A percentile compares a stretch with the other conserved stretches of the same genome.
Conservation (phyloP, 768 basidiomycete genomes). For the Leccinellum rugosiceps region DNA sequence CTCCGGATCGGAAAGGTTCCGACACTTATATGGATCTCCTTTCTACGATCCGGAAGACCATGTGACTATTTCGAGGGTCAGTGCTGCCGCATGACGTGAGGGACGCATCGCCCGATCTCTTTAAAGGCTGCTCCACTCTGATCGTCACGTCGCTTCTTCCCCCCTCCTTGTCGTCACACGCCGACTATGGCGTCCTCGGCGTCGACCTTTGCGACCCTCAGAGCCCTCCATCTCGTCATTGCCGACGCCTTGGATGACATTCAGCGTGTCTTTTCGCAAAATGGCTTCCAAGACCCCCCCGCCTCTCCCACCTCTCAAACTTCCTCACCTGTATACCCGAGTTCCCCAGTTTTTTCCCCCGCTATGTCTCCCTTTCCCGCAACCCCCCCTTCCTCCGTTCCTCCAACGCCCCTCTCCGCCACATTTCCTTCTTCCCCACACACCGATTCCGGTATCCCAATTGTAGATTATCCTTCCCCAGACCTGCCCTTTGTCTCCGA, state of each 20-base stretch:
- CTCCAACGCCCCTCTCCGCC: slow-evolving; percentile 30
- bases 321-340: slow-evolving; percentile 17
- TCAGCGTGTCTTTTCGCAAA: slow-evolving; percentile 49
- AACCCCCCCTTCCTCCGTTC: slow-evolving; percentile 26
- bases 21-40: slow-evolving; percentile 15
- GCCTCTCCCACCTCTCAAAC: slow-evolving; percentile 11
- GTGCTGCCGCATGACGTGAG: slow-evolving; percentile 5
- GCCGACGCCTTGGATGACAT: slow-evolving; percentile 69
- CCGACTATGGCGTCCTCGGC: slow-evolving; percentile 32
- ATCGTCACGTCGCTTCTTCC: slow-evolving; percentile 7
- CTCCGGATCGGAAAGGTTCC: slow-evolving; percentile 17
- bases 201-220: slow-evolving; percentile 61
- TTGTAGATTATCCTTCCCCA: slow-evolving; percentile 54
- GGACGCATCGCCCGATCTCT: slow-evolving; percentile 1
- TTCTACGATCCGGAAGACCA: slow-evolving; percentile 10
- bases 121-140: slow-evolving; percentile 14
- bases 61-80: slow-evolving; percentile 16
- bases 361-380: slow-evolving; percentile 18
- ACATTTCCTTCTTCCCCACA: slow-evolving; percentile 19
- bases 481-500: slow-evolving; percentile 44
- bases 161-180: slow-evolving; percentile 9
- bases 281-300: slow-evolving; percentile 3
- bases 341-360: slow-evolving; percentile 35
- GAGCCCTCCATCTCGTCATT: slow-evolving; percentile 62
- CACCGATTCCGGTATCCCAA: background rate